phyloP scores from a whole-genome alignment of 768 basidiomycete species.

The Cyclocybe aegerita region DNA sequence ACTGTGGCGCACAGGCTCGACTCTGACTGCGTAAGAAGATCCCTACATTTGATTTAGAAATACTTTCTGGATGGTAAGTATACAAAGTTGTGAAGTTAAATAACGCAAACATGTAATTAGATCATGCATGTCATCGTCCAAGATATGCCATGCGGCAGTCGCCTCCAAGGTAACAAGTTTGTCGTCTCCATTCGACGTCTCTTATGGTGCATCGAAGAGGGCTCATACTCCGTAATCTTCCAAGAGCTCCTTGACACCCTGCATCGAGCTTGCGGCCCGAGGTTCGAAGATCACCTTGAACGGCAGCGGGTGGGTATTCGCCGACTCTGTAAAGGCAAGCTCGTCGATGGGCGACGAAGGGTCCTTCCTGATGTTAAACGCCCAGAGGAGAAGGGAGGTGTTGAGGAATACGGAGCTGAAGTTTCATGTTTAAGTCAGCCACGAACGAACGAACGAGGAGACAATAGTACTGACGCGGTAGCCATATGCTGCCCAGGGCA shows the following conservation, averaged over 20 bases:
- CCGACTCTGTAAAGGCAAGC: constrained; percentile 60
- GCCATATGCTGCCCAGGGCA: constrained; percentile 70
- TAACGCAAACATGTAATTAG: too few relatives aligned
- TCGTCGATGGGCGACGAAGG: constrained; percentile 56
- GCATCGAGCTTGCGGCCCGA: constrained; percentile 29
- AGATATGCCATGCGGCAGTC: too few relatives aligned
- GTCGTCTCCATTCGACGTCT: background rate
- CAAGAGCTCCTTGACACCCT: constrained; percentile 37
- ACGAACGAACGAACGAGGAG: background rate
- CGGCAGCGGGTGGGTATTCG: constrained; percentile 62
- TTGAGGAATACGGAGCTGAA: constrained; percentile 64
- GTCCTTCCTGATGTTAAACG: constrained; percentile 56
- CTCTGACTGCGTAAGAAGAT: too few relatives aligned
- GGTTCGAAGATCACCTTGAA: constrained; percentile 61
- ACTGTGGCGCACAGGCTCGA: too few relatives aligned
- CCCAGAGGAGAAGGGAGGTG: constrained; percentile 62
- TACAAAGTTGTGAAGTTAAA: too few relatives aligned
- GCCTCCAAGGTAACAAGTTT: too few relatives aligned
- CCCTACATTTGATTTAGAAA: too few relatives aligned
- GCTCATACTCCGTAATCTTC: constrained; percentile 37
- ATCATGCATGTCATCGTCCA: too few relatives aligned
- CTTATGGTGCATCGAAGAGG: too few relatives aligned
- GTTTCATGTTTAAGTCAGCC: background rate
- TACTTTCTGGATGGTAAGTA: too few relatives aligned
- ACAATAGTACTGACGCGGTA: constrained; percentile 27